Evolutionary conservation across 257 asterid genomes (phyloP).

Genomic region (Lycium barbarum): DNA sequence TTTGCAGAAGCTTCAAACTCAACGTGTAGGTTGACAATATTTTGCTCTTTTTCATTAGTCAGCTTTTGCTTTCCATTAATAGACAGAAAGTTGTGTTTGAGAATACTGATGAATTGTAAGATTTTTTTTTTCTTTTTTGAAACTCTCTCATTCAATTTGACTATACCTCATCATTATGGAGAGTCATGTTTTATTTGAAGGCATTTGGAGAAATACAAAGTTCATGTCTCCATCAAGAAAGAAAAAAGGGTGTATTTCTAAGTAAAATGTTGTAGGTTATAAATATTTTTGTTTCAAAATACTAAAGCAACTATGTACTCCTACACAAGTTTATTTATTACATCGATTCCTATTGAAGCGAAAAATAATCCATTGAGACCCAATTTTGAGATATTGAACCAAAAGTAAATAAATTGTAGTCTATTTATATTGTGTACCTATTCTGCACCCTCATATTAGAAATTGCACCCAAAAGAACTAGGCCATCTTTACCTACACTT

Average conservation of each 20-base stretch:
- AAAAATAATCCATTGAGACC: background rate
- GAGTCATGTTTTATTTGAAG: background rate
- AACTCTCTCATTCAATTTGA: background rate
- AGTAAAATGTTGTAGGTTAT: background rate
- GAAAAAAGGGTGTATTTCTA: background rate
- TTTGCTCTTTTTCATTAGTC: background rate
- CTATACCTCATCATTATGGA: background rate
- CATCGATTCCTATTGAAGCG: background rate
- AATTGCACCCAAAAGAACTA: background rate
- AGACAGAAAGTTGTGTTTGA: background rate
- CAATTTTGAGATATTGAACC: background rate
- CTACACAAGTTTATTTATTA: background rate
- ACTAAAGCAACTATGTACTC: background rate
- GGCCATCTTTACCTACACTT: background rate
- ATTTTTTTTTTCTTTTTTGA: background rate
- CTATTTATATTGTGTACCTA: background rate
- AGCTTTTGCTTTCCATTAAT: slow-evolving; percentile 11
- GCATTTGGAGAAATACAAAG: slow-evolving; percentile 11
- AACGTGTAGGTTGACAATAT: background rate
- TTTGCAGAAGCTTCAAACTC: background rate
- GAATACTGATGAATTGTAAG: background rate
- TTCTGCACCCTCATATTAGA: background rate
- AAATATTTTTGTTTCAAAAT: background rate
- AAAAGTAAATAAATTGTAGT: too few relatives aligned
- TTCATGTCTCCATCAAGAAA: slow-evolving; percentile 9